Conservation (phyloP, 1,284 basidiomycete species). For the Ustanciosporium gigantosporum region DNA sequence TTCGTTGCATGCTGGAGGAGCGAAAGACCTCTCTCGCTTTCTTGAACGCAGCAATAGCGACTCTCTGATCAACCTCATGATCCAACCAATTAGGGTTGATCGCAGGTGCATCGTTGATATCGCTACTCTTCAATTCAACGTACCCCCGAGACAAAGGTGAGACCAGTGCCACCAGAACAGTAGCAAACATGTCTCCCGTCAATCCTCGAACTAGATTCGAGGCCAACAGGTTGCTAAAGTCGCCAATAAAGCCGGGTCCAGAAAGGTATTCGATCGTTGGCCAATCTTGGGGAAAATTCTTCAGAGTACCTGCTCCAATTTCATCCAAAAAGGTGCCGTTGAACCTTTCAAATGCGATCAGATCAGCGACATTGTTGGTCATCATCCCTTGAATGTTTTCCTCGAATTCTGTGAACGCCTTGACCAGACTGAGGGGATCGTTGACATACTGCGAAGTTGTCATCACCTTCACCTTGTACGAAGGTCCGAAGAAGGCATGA, state of each 20-base stretch:
- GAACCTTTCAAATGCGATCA: constrained; percentile 44
- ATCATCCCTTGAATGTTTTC: constrained; percentile 26
- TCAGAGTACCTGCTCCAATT: constrained; percentile 26
- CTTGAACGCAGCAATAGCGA: constrained; percentile 37
- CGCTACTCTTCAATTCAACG: constrained; percentile 61
- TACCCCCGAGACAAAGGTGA: constrained; percentile 58
- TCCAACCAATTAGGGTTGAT: constrained; percentile 62
- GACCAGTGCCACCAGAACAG: constrained; percentile 40
- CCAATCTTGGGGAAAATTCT: constrained; percentile 33
- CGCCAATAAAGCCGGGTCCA: constrained; percentile 41
- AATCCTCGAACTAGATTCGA: constrained; percentile 26
- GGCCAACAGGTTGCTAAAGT: constrained; percentile 35
- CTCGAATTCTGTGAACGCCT: constrained; percentile 28
- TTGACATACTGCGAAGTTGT: constrained; percentile 34
- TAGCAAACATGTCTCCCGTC: constrained; percentile 27
- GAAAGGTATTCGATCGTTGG: constrained; percentile 46
- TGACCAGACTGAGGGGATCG: constrained; percentile 35
- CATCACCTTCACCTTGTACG: constrained; percentile 42
- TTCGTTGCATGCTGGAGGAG: constrained; percentile 58
- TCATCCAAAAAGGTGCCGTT: constrained; percentile 21
- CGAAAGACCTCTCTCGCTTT: constrained; percentile 50
- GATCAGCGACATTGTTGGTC: constrained; percentile 47
- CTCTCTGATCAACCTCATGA: constrained; percentile 57
- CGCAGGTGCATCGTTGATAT: constrained; percentile 62
- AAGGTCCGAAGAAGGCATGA: constrained; percentile 45